phyloP scores from a whole-genome alignment of 331 rosid genomes.

The Telfairia occidentalis region DNA sequence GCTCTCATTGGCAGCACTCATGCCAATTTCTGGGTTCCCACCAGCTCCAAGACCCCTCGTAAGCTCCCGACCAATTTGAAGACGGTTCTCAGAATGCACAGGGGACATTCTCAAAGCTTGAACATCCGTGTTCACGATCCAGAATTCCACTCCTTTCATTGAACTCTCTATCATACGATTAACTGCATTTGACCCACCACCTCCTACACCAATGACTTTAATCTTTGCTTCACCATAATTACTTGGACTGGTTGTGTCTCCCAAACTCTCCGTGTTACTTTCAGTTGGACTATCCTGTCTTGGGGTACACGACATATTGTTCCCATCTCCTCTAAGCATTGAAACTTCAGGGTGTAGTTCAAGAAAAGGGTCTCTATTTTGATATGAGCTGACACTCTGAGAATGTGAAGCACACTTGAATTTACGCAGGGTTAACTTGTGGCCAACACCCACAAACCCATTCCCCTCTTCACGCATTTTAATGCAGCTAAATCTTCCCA shows the following conservation, averaged over 20 bases:
- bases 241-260: conserved; percentile 27
- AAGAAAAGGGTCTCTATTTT: conserved; percentile 71
- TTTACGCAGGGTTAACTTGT: conserved; percentile 36
- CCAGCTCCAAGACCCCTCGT: conserved; percentile 99
- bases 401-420: conserved; percentile 48
- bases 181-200: conserved; percentile 97
- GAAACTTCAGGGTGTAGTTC: conserved; percentile 89
- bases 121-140: conserved; percentile 91
- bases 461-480: conserved; percentile 34
- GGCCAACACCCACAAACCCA: conserved; percentile 24
- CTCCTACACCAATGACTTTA: conserved; percentile 92
- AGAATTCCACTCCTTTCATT: conserved; percentile 90
- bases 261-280: conserved; percentile 42
- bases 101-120: conserved; percentile 99
- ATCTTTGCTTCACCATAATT: conserved; percentile 70
- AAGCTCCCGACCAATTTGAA: conserved; percentile 92
- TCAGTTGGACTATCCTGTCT: conserved; percentile 56
- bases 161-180: conserved; percentile 98
- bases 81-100: conserved; percentile 55
- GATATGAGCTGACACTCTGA: conserved; percentile 42
- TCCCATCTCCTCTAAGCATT: conserved; percentile 86
- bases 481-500: conserved; percentile 26
- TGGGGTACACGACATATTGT: conserved; percentile 24
- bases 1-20: conserved; percentile 98
- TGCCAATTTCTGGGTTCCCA: conserved; percentile 95